Evolutionary conservation across 345 rosid species (phyloP), one percentile per base, ranked within the genome.

Genomic region (Eucalyptus brandiana): DNA sequence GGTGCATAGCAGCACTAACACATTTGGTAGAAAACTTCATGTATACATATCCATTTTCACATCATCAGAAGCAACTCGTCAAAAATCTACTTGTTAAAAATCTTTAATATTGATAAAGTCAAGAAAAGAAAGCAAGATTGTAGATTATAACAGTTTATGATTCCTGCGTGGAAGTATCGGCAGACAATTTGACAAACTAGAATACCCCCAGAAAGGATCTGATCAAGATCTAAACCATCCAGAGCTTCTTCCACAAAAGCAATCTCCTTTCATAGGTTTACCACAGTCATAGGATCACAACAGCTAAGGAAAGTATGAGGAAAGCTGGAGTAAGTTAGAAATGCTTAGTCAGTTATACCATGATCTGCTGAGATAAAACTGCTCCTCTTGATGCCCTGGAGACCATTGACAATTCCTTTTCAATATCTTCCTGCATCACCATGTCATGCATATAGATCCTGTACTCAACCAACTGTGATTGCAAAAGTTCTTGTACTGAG

Each of bases 351-450:
- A 87, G 23, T 51, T 48, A 49, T 96, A 97, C 99, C 99, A 97
- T 94, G 87, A 97, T 95, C 92, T 95, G 97, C 86, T 95, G 98
- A 69, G 98, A 94, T 91, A 91, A 90, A 88, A 91, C 90, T 17
- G 91, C 86, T 49, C 96, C 98, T 94, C 94, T 97, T 83, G 96
- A 92, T 83, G 93, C 92, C 94, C 94, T 94, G 34, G 99, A 92
- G 92, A 95, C 91, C 88, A 95, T 96, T 19, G 94, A 94, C 88
- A 97, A 93, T 92, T 97, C 99, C 89, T 94, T 95, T 91, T 96
- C 98, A 48, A 97, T 93, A 90, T 97, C 98, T 92, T 97, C 99
- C 98, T 97, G 94, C 87, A 88, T 76, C 34, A 90, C 42, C 83
- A 37, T 76, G 85, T 76, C 85, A 76, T 76, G 85, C 30, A 21